Evolutionary conservation across 495 filamentous ascomycete species (phyloP).

Genomic region (Elasticomyces elasticus): DNA sequence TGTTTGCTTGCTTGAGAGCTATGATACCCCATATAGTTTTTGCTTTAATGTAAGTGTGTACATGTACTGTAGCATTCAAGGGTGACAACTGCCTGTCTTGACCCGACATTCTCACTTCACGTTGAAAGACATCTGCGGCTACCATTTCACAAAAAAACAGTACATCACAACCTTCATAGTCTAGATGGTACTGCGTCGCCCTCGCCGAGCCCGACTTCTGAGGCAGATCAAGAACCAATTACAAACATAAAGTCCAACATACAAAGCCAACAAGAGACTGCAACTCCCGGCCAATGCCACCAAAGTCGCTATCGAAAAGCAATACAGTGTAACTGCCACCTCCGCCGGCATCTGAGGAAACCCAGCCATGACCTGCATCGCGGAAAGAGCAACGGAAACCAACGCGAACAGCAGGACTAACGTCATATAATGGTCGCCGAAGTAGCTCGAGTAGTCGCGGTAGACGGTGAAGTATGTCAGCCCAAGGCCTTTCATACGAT

Average conservation of each 20-base stretch:
- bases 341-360: neutral
- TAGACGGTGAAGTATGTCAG: neutral
- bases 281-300: neutral
- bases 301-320: neutral
- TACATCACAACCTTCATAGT: no score
- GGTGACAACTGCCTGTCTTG: no score
- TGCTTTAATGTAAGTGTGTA: neutral
- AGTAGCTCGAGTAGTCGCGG: neutral
- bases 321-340: neutral
- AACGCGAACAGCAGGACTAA: neutral
- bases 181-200: no score
- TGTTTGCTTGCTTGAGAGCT: neutral
- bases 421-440: neutral
- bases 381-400: neutral
- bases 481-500: neutral
- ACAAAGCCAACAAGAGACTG: neutral
- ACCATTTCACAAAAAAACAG: no score
- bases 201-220: no score
- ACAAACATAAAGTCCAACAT: neutral
- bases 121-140: no score
- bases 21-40: neutral
- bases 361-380: neutral
- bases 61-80: no score
- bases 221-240: neutral
- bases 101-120: no score